phyloP scores from a whole-genome alignment of 177 flowering plant species.

The Telopea speciosissima region DNA sequence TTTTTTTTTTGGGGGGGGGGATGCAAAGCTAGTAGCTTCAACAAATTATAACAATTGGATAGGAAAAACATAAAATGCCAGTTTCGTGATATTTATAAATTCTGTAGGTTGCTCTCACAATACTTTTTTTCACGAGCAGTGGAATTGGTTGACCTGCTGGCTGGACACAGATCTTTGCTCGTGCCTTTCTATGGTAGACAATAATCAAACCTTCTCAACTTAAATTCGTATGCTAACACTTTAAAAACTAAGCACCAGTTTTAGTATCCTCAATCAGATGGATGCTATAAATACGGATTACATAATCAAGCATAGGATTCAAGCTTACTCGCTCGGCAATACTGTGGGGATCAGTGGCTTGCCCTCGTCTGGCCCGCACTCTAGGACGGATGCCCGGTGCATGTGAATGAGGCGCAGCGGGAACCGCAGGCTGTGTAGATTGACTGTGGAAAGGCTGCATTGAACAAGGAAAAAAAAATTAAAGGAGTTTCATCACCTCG shows the following conservation, averaged over 20 bases:
- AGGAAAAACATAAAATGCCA: background rate
- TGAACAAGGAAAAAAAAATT: background rate
- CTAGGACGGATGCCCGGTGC: slow-evolving; percentile 59
- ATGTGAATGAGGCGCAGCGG: slow-evolving; percentile 28
- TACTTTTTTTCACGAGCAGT: background rate
- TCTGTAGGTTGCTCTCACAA: background rate
- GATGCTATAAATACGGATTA: background rate
- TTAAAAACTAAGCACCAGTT: background rate
- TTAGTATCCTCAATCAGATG: background rate
- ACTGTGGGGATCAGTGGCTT: slow-evolving; percentile 84
- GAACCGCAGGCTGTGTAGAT: slow-evolving; percentile 30
- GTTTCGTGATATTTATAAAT: background rate
- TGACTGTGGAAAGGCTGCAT: slow-evolving; percentile 50
- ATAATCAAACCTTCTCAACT: background rate
- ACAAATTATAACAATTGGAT: no score
- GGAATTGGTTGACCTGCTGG: background rate
- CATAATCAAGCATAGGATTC: background rate
- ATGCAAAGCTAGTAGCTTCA: no score
- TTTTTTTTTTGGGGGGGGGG: no score
- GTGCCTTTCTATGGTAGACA: background rate
- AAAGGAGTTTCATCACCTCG: background rate
- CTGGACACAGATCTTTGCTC: background rate
- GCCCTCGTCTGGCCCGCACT: slow-evolving; percentile 76
- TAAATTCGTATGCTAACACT: background rate
- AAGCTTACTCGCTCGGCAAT: slow-evolving; percentile 66